These are phyloP conservation scores for Waltergamsia citrina DNA, from an alignment of 2,329 filamentous ascomycete genomes.

Conservation along the genomic window DNA sequence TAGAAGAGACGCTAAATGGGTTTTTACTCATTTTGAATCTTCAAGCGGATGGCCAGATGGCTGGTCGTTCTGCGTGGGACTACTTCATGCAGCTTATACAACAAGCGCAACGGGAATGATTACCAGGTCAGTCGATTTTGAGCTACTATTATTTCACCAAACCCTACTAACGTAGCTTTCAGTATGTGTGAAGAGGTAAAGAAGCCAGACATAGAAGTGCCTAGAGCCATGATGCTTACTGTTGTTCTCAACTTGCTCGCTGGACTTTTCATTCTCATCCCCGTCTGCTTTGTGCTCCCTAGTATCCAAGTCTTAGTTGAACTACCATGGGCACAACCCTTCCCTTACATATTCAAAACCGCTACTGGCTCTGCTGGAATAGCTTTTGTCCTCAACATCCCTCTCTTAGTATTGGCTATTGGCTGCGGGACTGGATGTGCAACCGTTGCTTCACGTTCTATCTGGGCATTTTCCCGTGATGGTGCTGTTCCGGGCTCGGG, in stretches of 20 bases:
- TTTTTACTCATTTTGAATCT: constrained; percentile 60
- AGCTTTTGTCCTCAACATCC: constrained; percentile 53
- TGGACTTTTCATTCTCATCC: constrained; percentile 60
- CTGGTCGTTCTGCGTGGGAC: constrained; percentile 66
- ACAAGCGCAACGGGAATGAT: constrained; percentile 75
- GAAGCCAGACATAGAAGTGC: constrained; percentile 56
- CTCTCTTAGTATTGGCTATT: constrained; percentile 55
- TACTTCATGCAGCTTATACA: constrained; percentile 63
- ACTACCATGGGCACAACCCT: constrained; percentile 49
- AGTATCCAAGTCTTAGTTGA: constrained; percentile 44
- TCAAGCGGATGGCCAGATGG: constrained; percentile 61
- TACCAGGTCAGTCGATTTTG: constrained; percentile 42
- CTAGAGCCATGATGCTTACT: constrained; percentile 62
- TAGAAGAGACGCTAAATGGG: constrained; percentile 50
- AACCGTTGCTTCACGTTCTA: constrained; percentile 57
- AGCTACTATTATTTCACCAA: constrained; percentile 5
- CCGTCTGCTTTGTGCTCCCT: constrained; percentile 60
- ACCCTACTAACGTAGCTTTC: constrained; percentile 30
- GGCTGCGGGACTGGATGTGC: constrained; percentile 63
- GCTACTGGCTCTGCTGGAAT: constrained; percentile 52
- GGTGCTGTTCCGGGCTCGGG: constrained; percentile 56
- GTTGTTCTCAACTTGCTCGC: constrained; percentile 57
- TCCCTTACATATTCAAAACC: constrained; percentile 53
- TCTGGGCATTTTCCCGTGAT: constrained; percentile 63
- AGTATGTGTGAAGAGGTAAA: constrained; percentile 68